Base-by-base conservation (phyloP, 148 eudicot genomes). In the Fagopyrum homotropicum region DNA sequence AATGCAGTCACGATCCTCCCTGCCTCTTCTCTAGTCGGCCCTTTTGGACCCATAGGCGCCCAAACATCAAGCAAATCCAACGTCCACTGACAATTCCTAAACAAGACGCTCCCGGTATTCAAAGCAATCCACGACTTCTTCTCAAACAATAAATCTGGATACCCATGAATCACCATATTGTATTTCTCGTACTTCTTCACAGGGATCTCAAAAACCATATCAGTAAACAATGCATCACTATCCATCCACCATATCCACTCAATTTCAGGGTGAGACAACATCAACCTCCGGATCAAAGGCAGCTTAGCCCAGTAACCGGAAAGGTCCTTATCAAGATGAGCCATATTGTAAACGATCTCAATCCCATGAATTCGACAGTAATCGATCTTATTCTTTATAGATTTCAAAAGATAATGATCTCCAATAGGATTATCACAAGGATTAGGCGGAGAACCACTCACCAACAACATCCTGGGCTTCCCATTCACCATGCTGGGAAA, bases 241-340 rank as follows among this genome's bases (percentile, higher is more conserved):
- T 92, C 97, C 87, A 92, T 87, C 97, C 97, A 89, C 88, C 89
- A 88, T 57, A 92, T 82, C 90, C 91, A 92, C 78, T 92, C 97
- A 5, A 89, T 84, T 45, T 92, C 97, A 0, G 95, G 97, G 82
- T 92, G 97, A 1, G 93, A 85, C 78, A 90, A 60, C 98, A 90
- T 86, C 49, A 92, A 44, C 68, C 83, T 63, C n/a, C 97, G 75
- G n/a, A 92, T 84, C 82, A 92, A 80, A 0, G 91, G 96, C 69
- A 92, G 56, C 49, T 92, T 92, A 0, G 93, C 87, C 98, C 98
- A 90, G 71, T 87, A 92, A 69, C 96, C 98, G 2, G 93, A 76
- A 19, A 92, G 77, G 76, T 90, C 90, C 72, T 66, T 80, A 72
- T 92, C 98, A 71, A 92, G 83, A 79, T 87, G 87, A 17, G 96